These are phyloP conservation scores for Leccinum subatratum DNA, from an alignment of 1,284 basidiomycete genomes.

Conservation along the genomic window DNA sequence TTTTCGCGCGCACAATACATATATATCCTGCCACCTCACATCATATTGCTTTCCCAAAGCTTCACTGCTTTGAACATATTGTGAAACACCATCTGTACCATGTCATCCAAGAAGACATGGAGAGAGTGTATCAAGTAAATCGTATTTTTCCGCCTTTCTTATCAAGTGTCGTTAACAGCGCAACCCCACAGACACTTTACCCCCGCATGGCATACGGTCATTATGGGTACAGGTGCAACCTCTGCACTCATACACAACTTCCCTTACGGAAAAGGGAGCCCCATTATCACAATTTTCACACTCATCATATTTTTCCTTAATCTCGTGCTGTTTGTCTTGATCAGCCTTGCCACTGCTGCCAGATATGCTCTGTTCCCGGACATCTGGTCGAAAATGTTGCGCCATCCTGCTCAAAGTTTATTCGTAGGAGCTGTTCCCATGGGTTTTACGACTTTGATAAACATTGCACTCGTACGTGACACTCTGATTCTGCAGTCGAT, in stretches of 20 bases:
- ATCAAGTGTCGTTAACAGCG: neutral
- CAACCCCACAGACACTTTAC: conserved; percentile 38
- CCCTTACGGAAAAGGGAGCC: conserved; percentile 36
- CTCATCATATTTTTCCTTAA: conserved; percentile 51
- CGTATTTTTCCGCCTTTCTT: neutral
- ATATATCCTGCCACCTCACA: neutral
- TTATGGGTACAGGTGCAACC: conserved; percentile 44
- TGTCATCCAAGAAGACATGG: conserved; percentile 28
- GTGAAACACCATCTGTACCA: conserved; percentile 4
- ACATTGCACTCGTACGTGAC: conserved; percentile 45
- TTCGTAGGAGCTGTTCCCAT: conserved; percentile 60
- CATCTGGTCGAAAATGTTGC: conserved; percentile 41
- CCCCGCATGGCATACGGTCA: conserved; percentile 44
- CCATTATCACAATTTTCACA: conserved; percentile 33
- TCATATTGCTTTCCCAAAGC: neutral
- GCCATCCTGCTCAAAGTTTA: conserved; percentile 53
- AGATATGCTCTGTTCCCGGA: conserved; percentile 51
- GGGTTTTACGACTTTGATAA: conserved; percentile 53
- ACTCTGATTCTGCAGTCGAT: neutral
- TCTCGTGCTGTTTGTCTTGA: conserved; percentile 47
- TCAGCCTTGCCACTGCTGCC: conserved; percentile 38
- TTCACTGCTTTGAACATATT: neutral
- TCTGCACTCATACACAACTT: conserved; percentile 39
- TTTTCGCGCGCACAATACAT: neutral
- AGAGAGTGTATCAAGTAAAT: conserved; percentile 26